Evolutionary conservation across 345 rosid genomes (phyloP).

Genomic region (Euphorbia tirucalli): DNA sequence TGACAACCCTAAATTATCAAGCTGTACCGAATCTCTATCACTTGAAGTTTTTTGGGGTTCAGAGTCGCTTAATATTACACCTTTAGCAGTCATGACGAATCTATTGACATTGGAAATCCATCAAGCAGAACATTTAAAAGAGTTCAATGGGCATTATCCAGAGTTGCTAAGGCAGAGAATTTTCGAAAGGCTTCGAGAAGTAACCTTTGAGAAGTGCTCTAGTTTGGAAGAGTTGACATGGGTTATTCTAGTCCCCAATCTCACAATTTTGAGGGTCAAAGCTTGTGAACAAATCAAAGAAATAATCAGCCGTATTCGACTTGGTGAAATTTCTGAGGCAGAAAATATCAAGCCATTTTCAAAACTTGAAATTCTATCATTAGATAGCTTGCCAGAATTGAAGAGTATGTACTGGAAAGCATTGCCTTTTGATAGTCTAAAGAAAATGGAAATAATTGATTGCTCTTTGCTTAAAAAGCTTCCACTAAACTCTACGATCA

Average conservation of each 20-base stretch:
- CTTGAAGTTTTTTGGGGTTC: neutral
- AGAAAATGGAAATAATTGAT: neutral
- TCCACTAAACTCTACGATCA: neutral
- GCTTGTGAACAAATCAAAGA: neutral
- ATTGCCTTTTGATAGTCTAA: neutral
- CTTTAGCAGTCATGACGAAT: neutral
- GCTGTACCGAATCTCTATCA: neutral
- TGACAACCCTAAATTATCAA: neutral
- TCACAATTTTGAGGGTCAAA: neutral
- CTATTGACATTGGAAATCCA: neutral
- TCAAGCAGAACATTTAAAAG: neutral
- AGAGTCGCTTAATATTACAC: neutral
- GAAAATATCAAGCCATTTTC: neutral
- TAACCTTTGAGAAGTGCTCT: neutral
- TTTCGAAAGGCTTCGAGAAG: neutral
- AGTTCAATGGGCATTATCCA: neutral
- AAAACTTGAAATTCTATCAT: neutral
- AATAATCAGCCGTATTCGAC: neutral
- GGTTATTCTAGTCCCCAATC: neutral
- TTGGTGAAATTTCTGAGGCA: neutral
- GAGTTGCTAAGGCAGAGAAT: neutral
- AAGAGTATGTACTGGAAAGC: neutral
- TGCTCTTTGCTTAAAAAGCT: neutral
- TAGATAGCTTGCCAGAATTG: neutral
- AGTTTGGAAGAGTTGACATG: neutral